A percentile compares a stretch with the other conserved stretches of the same genome.
Evolutionary conservation across 257 asterid genomes (phyloP).

Genomic region (Echium plantagineum): DNA sequence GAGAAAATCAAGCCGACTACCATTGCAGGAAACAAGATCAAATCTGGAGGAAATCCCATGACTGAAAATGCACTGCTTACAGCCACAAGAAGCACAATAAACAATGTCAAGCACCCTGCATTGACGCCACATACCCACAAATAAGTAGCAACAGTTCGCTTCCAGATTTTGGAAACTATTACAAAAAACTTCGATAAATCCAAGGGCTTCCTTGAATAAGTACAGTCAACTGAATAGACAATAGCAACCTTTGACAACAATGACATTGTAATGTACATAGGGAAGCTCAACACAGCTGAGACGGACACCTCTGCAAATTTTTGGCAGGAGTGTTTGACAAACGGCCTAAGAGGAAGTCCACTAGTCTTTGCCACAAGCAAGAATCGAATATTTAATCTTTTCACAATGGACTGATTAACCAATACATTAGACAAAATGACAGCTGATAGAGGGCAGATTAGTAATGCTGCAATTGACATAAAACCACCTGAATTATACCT

Average conservation of each 20-base stretch:
- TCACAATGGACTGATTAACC: constrained; percentile 56
- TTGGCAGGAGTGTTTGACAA: constrained; percentile 59
- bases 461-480: constrained; percentile 43
- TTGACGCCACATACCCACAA: constrained; percentile 54
- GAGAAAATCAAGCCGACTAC: constrained; percentile 59
- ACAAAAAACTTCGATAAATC: constrained; percentile 39
- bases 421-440: constrained; percentile 56
- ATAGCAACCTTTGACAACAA: constrained; percentile 77
- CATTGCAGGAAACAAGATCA: constrained; percentile 77
- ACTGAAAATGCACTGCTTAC: constrained; percentile 45
- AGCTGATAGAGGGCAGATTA: constrained; percentile 77
- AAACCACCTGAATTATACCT: constrained; percentile 51
- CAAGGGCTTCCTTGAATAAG: constrained; percentile 58
- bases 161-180: constrained; percentile 60
- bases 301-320: constrained; percentile 55
- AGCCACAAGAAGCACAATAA: constrained; percentile 39
- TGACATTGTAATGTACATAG: constrained; percentile 43
- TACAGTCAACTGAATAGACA: constrained; percentile 78
- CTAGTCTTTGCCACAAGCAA: constrained; percentile 58
- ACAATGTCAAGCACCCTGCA: constrained; percentile 43
- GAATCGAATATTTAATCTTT: constrained; percentile 34
- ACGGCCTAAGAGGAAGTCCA: constrained; percentile 66
- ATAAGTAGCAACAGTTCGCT: constrained; percentile 50
- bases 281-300: constrained; percentile 58
- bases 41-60: constrained; percentile 65